Conservation (phyloP, 768 basidiomycete genomes). For the Clitopilus passeckerianus region DNA sequence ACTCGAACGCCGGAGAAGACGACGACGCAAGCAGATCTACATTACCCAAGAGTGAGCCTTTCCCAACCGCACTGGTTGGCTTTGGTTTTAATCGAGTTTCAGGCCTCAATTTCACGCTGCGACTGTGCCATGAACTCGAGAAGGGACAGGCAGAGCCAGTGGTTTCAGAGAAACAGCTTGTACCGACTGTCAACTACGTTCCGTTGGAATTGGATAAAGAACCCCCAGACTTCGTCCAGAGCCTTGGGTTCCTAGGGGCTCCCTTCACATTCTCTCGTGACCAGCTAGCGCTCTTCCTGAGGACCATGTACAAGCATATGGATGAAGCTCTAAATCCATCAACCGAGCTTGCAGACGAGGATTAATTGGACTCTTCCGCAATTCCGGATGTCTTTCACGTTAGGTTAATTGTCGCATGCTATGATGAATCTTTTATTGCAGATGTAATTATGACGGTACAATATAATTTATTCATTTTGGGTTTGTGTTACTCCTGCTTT, state of each 20-base stretch:
- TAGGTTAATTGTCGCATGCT: too few species aligned
- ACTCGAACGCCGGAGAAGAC: constrained; percentile 22
- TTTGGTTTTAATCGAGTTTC: constrained; percentile 2
- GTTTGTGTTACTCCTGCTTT: constrained; percentile 38
- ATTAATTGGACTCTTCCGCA: neutral
- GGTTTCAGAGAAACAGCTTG: constrained; percentile 31
- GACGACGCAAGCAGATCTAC: constrained; percentile 20
- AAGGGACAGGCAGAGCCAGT: constrained; percentile 24
- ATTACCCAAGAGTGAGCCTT: constrained; percentile 32
- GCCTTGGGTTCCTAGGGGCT: constrained; percentile 54
- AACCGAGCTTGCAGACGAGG: neutral
- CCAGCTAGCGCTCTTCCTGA: constrained; percentile 65
- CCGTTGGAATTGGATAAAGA: constrained; percentile 67
- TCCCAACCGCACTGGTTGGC: neutral
- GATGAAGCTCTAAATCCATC: constrained; percentile 21
- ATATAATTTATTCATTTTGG: neutral
- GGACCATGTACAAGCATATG: constrained; percentile 52
- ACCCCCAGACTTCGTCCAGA: constrained; percentile 44
- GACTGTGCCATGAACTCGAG: constrained; percentile 37
- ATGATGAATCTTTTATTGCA: too few species aligned
- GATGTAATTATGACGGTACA: too few species aligned
- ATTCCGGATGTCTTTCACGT: too few species aligned
- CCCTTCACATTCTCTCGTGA: constrained; percentile 65
- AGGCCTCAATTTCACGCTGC: constrained; percentile 62
- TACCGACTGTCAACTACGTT: constrained; percentile 51